Evolutionary conservation across 805 yeast species (phyloP).

Genomic region (Starmerella davenportii): DNA sequence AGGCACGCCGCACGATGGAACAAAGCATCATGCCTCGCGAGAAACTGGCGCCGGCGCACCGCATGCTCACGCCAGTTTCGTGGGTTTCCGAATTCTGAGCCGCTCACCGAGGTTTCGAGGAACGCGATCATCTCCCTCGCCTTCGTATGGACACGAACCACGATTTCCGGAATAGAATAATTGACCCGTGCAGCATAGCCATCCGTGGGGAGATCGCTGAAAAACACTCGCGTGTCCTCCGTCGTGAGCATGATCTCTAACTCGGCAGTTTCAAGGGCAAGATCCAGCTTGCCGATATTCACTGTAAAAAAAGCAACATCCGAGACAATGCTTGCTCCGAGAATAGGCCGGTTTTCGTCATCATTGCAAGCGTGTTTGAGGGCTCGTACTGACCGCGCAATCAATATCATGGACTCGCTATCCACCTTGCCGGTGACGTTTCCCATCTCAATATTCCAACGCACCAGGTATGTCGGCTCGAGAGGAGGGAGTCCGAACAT

Average conservation of each 20-base stretch:
- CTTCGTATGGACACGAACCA: not conserved
- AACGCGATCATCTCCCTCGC: not conserved
- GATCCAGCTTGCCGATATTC: conserved; percentile 30
- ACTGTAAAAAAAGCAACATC: conserved; percentile 57
- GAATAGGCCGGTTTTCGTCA: conserved; percentile 52
- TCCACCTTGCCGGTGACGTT: conserved; percentile 34
- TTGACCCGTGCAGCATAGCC: not conserved
- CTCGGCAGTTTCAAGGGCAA: conserved; percentile 14
- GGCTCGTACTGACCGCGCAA: conserved; percentile 26
- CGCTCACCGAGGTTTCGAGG: not conserved
- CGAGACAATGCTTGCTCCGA: conserved; percentile 36
- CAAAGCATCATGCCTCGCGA: conserved; percentile 60
- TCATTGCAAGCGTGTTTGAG: conserved; percentile 52
- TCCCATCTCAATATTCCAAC: conserved; percentile 73
- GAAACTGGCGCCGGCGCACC: conserved; percentile 40
- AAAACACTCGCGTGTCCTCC: not conserved
- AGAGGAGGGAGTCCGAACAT: conserved; percentile 83
- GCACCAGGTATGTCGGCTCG: conserved; percentile 74
- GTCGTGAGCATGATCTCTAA: not conserved
- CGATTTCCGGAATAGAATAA: not conserved
- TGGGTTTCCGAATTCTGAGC: not conserved
- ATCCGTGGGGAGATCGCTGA: not conserved
- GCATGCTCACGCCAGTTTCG: not conserved
- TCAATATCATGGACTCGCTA: conserved; percentile 30
- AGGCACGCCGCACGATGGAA: conserved; percentile 65